Percentiles rank a stretch among this genome's conserved stretches.
Evolutionary conservation across 495 filamentous ascomycete species (phyloP).

Genomic region (Penicillium lagena): DNA sequence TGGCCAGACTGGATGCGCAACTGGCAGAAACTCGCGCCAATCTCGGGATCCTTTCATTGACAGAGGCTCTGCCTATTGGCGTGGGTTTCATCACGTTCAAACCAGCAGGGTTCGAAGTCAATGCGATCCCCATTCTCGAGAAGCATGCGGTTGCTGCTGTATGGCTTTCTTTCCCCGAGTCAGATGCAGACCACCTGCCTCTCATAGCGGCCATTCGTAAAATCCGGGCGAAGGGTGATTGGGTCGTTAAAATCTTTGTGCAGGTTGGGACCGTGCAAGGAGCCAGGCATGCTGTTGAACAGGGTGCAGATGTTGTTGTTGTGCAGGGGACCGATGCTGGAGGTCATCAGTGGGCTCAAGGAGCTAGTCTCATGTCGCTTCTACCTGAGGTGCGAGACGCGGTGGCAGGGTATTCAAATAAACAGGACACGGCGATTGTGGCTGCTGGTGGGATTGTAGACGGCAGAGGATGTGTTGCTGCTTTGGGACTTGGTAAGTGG

Average conservation of each 20-base stretch:
- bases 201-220: constrained; percentile 28
- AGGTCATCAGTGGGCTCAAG: constrained; percentile 61
- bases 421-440: constrained; percentile 44
- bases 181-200: constrained; percentile 31
- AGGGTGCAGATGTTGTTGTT: constrained; percentile 67
- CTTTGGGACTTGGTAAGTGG: constrained; percentile 47
- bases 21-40: constrained; percentile 56
- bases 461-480: constrained; percentile 53
- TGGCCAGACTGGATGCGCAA: constrained; percentile 64
- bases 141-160: constrained; percentile 49
- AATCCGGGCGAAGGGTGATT: constrained; percentile 35
- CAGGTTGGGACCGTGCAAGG: constrained; percentile 64
- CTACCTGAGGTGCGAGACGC: constrained; percentile 59
- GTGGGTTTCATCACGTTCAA: constrained; percentile 53
- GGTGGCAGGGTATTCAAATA: constrained; percentile 16
- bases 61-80: constrained; percentile 52
- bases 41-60: constrained; percentile 47
- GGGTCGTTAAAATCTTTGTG: constrained; percentile 56
- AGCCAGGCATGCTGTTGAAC: constrained; percentile 60
- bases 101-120: constrained; percentile 9
- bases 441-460: constrained; percentile 63
- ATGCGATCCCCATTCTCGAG: constrained; percentile 36
- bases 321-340: constrained; percentile 64
- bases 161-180: constrained; percentile 60
- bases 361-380: constrained; percentile 50